Evolutionary conservation across 495 filamentous ascomycete species (phyloP).

Genomic region (Trichocladium uniseriatum): DNA sequence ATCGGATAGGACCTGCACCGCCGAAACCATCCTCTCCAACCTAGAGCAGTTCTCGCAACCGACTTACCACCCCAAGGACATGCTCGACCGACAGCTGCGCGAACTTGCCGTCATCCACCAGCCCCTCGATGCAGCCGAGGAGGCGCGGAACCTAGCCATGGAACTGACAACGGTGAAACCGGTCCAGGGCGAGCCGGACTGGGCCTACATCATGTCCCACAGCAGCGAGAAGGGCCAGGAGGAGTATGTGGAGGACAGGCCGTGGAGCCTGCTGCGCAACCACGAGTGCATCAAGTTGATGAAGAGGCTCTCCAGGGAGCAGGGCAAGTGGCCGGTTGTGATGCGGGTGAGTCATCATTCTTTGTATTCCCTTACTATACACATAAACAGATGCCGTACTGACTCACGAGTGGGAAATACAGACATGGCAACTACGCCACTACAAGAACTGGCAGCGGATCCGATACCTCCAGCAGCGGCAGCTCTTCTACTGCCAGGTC

Average conservation of each 20-base stretch:
- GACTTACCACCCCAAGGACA: background rate
- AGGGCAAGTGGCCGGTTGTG: background rate
- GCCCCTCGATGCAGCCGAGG: background rate
- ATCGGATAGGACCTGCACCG: too few species aligned
- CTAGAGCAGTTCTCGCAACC: background rate
- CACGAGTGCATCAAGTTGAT: background rate
- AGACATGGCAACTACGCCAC: background rate
- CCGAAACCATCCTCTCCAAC: background rate
- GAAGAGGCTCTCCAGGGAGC: background rate
- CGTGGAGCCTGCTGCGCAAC: background rate
- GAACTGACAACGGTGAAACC: too few species aligned
- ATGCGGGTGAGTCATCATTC: background rate
- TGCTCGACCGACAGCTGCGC: background rate
- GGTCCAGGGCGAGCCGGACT: background rate
- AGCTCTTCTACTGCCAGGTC: background rate
- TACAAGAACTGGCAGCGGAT: background rate
- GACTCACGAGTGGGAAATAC: background rate
- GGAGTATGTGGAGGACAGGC: background rate
- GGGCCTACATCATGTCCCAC: slow-evolving; percentile 3
- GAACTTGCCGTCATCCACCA: background rate
- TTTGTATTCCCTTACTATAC: background rate
- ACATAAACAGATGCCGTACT: background rate
- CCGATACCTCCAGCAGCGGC: background rate
- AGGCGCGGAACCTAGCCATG: too few species aligned
- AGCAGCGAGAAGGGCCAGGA: background rate